phyloP scores from a whole-genome alignment of 192 early-diverging fungal species.

The Umbelopsis ramanniana region DNA sequence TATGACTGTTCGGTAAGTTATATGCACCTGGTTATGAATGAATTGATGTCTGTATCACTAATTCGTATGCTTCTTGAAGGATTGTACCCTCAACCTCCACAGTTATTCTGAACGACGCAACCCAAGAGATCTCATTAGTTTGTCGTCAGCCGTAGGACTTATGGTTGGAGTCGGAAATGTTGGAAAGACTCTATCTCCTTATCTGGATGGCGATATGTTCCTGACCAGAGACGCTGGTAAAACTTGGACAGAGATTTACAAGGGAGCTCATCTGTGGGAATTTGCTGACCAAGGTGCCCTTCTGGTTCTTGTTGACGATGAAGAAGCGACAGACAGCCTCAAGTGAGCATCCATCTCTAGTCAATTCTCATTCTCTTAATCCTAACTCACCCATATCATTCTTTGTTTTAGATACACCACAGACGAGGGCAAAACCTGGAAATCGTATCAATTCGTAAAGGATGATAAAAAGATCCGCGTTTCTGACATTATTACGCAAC shows the following conservation, averaged over 20 bases:
- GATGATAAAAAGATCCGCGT: slow-evolving; percentile 56
- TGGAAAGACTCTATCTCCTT: slow-evolving; percentile 63
- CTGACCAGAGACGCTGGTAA: slow-evolving; percentile 87
- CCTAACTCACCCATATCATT: background rate
- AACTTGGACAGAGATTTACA: slow-evolving; percentile 80
- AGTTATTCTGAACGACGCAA: slow-evolving; percentile 86
- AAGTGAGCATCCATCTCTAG: slow-evolving; percentile 39
- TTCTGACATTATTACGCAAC: slow-evolving; percentile 68
- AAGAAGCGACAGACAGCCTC: slow-evolving; percentile 65
- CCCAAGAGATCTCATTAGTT: slow-evolving; percentile 78
- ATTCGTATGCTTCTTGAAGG: background rate
- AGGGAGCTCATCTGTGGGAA: slow-evolving; percentile 89
- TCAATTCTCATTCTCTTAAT: background rate
- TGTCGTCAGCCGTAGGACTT: slow-evolving; percentile 80
- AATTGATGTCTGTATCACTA: too few relatives aligned
- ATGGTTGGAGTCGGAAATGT: slow-evolving; percentile 95
- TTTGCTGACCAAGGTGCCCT: slow-evolving; percentile 94
- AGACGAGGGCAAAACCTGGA: slow-evolving; percentile 80
- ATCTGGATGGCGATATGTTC: slow-evolving; percentile 81
- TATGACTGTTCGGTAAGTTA: slow-evolving; percentile 45
- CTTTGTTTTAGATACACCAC: slow-evolving; percentile 57
- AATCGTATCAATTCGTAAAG: slow-evolving; percentile 49
- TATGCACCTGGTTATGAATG: too few relatives aligned
- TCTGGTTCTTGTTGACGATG: slow-evolving; percentile 85
- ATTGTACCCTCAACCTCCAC: slow-evolving; percentile 82